Evolutionary conservation across 73 alveolate species (phyloP), one percentile per base, ranked within the genome.

Genomic region (Paramecium biaurelia): DNA sequence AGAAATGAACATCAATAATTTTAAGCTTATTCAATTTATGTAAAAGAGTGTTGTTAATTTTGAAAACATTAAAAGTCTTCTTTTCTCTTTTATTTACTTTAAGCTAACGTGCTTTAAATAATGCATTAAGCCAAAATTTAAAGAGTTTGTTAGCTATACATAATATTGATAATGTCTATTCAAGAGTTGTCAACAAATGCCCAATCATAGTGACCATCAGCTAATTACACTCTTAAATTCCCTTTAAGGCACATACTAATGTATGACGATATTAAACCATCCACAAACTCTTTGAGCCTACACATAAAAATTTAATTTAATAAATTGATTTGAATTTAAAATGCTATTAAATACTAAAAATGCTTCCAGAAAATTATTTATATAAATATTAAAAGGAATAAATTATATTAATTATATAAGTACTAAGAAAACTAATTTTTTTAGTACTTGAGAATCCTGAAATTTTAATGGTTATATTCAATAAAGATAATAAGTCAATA

Each of bases 141-240:
- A 53, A 63, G 41, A 63, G 24, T 30, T 63, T 12, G 14, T 30
- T 32, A 12, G 24, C 84, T 26, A 26, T 24, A 26, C 4, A 63
- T 63, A 63, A 63, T 63, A 14, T 26, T 24, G 45, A 30, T 63
- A 12, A 53, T 18, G 24, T 14, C 12, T 63, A 32, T 63, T 32
- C 53, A 26, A 63, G 84, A 63, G 84, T 63, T 26, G 84, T 63
- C 84, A 63, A 63, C 84, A 63, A 63, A 63, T 63, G 28, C 53
- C 26, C 84, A 63, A 63, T 63, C 3, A 63, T 23, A 63, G 21
- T 63, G 84, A 63, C n/a, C 84, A 63, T 63, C 84, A 63, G 84
- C 84, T 63, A 63, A 63, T 63, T 63, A 26, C 26, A 63, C 84
- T 63, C 84, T 63, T 2, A 63, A 63, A 26, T 26, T 32, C 2